A percentile compares a stretch with the other conserved stretches of the same genome.
phyloP scores from a whole-genome alignment of 1,284 basidiomycete genomes.

The Sutorius eximius region DNA sequence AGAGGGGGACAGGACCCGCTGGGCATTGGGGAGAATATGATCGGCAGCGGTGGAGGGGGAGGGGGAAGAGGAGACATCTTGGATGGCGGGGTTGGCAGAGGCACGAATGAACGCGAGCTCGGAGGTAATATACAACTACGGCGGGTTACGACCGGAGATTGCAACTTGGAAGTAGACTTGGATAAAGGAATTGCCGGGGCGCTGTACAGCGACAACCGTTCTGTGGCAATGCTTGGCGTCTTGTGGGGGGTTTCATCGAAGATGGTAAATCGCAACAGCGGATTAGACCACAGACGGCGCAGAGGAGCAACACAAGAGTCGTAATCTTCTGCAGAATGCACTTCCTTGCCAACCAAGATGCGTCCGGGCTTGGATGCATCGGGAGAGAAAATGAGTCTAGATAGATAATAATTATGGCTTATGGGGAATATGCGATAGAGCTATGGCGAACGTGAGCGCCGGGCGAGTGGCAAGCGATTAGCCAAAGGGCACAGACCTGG shows the following conservation, averaged over 20 bases:
- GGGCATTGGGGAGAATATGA: slow-evolving; percentile 33
- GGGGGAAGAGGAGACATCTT: neutral
- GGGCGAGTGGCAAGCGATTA: slow-evolving; percentile 7
- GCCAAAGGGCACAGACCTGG: slow-evolving; percentile 38
- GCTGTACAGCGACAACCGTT: slow-evolving; percentile 7
- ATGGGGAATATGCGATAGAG: slow-evolving; percentile 68
- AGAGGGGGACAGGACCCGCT: neutral
- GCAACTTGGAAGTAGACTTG: neutral
- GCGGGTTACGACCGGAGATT: slow-evolving; percentile 7
- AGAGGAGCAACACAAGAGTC: slow-evolving; percentile 48
- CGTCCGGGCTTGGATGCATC: slow-evolving; percentile 48
- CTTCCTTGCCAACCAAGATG: slow-evolving; percentile 61
- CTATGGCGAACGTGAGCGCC: slow-evolving; percentile 39
- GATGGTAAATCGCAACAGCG: slow-evolving; percentile 62
- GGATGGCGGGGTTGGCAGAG: slow-evolving; percentile 7
- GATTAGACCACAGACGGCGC: slow-evolving; percentile 52
- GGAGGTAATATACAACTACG: neutral
- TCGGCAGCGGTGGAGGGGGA: slow-evolving; percentile 29
- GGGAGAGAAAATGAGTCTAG: slow-evolving; percentile 65
- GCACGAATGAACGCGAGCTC: neutral
- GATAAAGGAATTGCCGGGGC: neutral
- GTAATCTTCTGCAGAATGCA: slow-evolving; percentile 60
- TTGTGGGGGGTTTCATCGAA: slow-evolving; percentile 50
- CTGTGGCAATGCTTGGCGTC: slow-evolving; percentile 23
- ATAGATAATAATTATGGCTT: slow-evolving; percentile 57